Base-by-base conservation (phyloP, 352 stramenopile species). In the Aphanomyces stellatus region DNA sequence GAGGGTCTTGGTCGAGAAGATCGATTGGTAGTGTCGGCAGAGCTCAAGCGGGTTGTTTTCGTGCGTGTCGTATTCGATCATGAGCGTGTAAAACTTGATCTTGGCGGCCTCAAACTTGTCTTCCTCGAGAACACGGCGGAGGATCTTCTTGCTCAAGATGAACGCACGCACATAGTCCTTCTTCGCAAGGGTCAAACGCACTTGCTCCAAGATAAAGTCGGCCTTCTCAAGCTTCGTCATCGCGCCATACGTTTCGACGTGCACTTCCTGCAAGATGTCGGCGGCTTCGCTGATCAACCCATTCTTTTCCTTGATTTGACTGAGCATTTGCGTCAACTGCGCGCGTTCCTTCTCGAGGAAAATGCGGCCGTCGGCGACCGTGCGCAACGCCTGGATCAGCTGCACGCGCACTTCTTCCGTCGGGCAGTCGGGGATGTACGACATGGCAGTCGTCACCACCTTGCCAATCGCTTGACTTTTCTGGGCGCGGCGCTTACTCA, bases 181-280 rank as follows among this genome's bases (percentile, higher is more conserved):
- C 74, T 98, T 98, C 42, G 85, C 88, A 40, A 99, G 82, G 33
- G 93, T 99, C 31, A 99, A 76, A 15, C 96, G 87, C 74, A 99
- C 95, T 78, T 99, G 95, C 74, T 99, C 96, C 34, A 99, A 77
- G 71, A 99, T 99, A 77, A 98, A 99, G 76, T 99, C 96, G 13
- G 97, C 90, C 78, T 99, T 99, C 76, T 99, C 96, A 33, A 97
- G 80, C 80, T 98, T 99, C 30, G 91, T 98, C 74, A 99, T 92
- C n/a, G 92, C 93, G 41, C 96, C 96, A 76, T 98, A 99, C 10
- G 97, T 99, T 82, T 99, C 97, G 0, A 99, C 85, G 56, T 98
- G 93, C 56, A 99, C 96, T 71, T 99, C 96, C 76, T 99, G 96
- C 24, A 99, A 76, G 40, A 98, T 95, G 46, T 96, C 95, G 6